A percentile compares a stretch with the other conserved stretches of the same genome.
phyloP scores from a whole-genome alignment of 2,329 filamentous ascomycete species.

The Trichophaea hybrida region DNA sequence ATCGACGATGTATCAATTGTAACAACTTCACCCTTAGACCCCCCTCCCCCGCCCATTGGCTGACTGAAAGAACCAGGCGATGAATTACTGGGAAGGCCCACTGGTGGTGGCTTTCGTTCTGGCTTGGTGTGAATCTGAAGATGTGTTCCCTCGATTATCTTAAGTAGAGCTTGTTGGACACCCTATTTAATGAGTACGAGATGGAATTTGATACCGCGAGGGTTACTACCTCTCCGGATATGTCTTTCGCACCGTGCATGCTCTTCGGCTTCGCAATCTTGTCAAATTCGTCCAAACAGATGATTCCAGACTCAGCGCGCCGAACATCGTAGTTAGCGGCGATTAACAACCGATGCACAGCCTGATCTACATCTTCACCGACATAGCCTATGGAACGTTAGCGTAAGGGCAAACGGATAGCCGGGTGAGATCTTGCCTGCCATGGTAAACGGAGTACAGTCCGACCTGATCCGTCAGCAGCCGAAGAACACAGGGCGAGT shows the following conservation, averaged over 20 bases:
- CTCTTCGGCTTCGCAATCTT: constrained; percentile 87
- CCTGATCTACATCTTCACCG: constrained; percentile 92
- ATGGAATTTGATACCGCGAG: not conserved
- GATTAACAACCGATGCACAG: constrained; percentile 77
- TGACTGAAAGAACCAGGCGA: constrained; percentile 20
- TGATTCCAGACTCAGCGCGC: constrained; percentile 62
- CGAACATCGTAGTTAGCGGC: constrained; percentile 53
- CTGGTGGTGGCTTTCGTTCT: constrained; percentile 39
- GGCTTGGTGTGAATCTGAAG: constrained; percentile 82
- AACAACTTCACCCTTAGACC: constrained; percentile 24
- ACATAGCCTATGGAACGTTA: constrained; percentile 50
- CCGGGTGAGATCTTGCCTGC: not conserved
- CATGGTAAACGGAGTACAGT: constrained; percentile 20
- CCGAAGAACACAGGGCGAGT: not conserved
- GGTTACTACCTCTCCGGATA: constrained; percentile 54
- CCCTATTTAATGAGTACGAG: constrained; percentile 35
- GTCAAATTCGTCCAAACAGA: constrained; percentile 93
- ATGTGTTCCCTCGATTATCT: constrained; percentile 91
- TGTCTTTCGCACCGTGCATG: constrained; percentile 58
- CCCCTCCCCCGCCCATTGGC: constrained; percentile 14
- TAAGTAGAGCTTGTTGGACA: constrained; percentile 86
- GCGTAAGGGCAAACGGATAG: not conserved
- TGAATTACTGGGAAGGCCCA: constrained; percentile 26
- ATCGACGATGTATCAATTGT: constrained; percentile 73
- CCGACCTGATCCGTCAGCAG: constrained; percentile 17